Evolutionary conservation across 805 yeast genomes (phyloP).

Genomic region (Metschnikowia arizonensis): DNA sequence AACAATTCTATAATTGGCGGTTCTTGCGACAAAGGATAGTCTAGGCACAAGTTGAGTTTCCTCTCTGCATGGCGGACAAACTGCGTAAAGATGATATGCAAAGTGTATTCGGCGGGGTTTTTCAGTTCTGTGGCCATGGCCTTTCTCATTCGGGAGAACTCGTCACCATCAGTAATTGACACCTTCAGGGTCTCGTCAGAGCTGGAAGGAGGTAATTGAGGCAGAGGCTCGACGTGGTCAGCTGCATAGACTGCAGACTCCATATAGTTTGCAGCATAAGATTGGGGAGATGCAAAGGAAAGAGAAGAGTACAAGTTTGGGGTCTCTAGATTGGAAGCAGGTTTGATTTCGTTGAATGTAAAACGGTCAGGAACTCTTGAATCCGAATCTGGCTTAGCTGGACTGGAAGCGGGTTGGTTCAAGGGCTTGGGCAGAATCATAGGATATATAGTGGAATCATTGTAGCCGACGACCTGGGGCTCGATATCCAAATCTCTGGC

Average conservation of each 20-base stretch:
- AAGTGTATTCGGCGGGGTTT: conserved; percentile 82
- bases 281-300: conserved; percentile 21
- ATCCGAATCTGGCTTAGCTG: conserved; percentile 12
- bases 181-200: conserved; percentile 25
- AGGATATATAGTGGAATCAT: conserved; percentile 5
- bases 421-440: conserved; percentile 13
- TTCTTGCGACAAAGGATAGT: conserved; percentile 61
- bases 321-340: neutral
- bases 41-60: conserved; percentile 70
- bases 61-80: conserved; percentile 92
- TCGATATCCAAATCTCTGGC: conserved; percentile 17
- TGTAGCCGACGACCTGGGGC: conserved; percentile 12
- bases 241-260: conserved; percentile 1
- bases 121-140: conserved; percentile 53
- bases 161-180: conserved; percentile 32
- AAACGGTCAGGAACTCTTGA: conserved; percentile 4
- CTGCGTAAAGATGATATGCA: conserved; percentile 91
- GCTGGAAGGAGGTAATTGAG: conserved; percentile 36
- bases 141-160: conserved; percentile 29
- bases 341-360: neutral
- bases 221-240: conserved; percentile 29
- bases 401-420: conserved; percentile 13
- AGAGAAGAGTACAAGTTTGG: conserved; percentile 11
- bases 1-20: conserved; percentile 70
- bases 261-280: neutral